Evolutionary conservation across 768 basidiomycete species (phyloP).

Genomic region (Butyriboletus loyo): DNA sequence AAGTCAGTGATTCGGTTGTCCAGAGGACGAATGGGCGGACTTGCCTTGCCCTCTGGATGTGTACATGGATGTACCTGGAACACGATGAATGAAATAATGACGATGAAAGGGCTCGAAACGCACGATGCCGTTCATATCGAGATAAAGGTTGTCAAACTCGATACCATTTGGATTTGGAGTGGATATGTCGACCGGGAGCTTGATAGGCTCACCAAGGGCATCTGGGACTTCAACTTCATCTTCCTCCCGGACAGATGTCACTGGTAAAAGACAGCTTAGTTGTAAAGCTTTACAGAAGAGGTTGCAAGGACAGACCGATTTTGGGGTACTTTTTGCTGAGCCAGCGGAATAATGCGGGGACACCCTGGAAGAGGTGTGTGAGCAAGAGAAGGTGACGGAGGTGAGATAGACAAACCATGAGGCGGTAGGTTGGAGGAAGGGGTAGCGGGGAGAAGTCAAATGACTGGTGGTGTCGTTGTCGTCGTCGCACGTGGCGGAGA

Average conservation of each 20-base stretch:
- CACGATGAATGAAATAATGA: not conserved
- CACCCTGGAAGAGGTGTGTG: conserved; percentile 61
- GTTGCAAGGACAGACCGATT: conserved; percentile 59
- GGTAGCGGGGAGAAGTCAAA: not conserved
- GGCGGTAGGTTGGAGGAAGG: not conserved
- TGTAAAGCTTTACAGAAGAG: not conserved
- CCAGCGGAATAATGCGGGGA: conserved; percentile 97
- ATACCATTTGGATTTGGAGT: conserved; percentile 89
- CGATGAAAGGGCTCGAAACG: conserved; percentile 19
- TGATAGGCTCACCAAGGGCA: conserved; percentile 62
- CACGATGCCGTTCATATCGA: conserved; percentile 99
- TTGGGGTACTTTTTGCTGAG: conserved; percentile 98
- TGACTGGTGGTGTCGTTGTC: not conserved
- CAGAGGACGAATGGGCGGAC: conserved; percentile 10
- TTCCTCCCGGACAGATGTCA: conserved; percentile 79
- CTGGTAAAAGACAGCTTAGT: conserved; percentile 34
- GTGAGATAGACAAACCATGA: conserved; percentile 20
- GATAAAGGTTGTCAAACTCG: conserved; percentile 95
- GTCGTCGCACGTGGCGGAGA: not conserved
- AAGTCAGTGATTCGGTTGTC: not conserved
- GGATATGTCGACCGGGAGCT: conserved; percentile 76
- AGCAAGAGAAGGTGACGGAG: not conserved
- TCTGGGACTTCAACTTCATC: conserved; percentile 69
- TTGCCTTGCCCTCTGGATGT: conserved; percentile 93
- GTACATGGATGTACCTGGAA: conserved; percentile 95